These are phyloP conservation scores for Ogataea pini DNA, from an alignment of 805 yeast species.

Conservation along the genomic window DNA sequence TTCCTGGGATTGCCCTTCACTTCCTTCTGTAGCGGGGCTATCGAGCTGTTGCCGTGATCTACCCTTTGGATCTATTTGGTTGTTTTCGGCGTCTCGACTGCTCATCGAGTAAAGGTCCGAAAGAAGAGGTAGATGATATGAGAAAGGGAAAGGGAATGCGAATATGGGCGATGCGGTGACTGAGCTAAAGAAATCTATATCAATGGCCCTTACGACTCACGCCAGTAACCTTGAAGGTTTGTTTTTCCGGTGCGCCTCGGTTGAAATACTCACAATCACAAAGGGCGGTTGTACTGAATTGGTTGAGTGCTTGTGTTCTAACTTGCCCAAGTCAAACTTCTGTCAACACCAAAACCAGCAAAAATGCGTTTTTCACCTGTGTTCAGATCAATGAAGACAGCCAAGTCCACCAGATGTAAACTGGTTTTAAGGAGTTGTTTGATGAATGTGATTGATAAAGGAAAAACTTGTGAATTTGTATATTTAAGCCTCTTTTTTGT, in stretches of 20 bases:
- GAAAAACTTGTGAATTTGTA: not conserved
- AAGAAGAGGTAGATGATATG: not conserved
- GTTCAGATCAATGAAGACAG: not conserved
- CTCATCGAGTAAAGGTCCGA: conserved; percentile 13
- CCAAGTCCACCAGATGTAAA: not conserved
- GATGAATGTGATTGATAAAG: not conserved
- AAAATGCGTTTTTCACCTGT: not conserved
- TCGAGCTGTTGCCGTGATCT: conserved; percentile 10
- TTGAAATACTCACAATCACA: not conserved
- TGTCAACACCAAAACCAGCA: not conserved
- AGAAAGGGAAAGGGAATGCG: not conserved
- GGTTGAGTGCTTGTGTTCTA: not conserved
- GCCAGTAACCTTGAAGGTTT: not conserved
- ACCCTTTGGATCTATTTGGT: conserved; percentile 8
- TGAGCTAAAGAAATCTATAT: not conserved
- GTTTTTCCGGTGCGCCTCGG: not conserved
- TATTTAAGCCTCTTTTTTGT: not conserved
- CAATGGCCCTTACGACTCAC: not conserved
- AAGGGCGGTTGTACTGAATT: conserved; percentile 1
- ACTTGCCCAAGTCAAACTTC: not conserved
- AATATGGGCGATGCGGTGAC: not conserved
- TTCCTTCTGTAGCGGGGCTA: not conserved
- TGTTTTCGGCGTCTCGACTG: conserved; percentile 11
- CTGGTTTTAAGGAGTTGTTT: not conserved
- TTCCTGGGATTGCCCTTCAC: conserved; percentile 3